Evolutionary conservation across 306 rosid genomes (phyloP).

Genomic region (Sicyos baderoa): DNA sequence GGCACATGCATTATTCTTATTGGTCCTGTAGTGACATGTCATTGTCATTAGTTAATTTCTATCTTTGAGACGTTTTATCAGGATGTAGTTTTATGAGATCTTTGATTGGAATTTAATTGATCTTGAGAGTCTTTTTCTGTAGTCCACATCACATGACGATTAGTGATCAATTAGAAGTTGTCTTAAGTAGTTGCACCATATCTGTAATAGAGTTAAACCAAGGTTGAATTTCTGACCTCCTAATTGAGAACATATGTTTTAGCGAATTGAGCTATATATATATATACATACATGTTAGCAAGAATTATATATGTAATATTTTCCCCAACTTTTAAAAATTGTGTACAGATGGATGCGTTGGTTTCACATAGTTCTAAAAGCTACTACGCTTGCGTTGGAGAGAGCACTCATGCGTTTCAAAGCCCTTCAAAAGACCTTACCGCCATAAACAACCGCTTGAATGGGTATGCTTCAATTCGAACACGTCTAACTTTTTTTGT

Average conservation of each 20-base stretch:
- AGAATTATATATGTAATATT: not conserved
- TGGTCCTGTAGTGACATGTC: constrained; percentile 4
- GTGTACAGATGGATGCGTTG: constrained; percentile 86
- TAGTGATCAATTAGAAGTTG: not conserved
- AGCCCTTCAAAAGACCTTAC: constrained; percentile 96
- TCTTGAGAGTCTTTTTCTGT: not conserved
- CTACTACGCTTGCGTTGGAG: constrained; percentile 97
- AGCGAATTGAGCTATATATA: not conserved
- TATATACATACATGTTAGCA: no score
- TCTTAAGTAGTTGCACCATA: not conserved
- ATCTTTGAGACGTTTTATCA: not conserved
- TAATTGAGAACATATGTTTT: not conserved
- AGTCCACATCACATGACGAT: not conserved
- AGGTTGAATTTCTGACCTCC: no score
- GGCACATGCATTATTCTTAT: not conserved
- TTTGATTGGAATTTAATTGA: not conserved
- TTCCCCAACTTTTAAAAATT: not conserved
- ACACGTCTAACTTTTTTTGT: not conserved
- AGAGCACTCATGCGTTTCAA: constrained; percentile 97
- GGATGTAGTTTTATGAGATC: not conserved
- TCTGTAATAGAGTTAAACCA: no score
- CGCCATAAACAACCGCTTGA: constrained; percentile 90
- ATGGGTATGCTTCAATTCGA: constrained; percentile 41
- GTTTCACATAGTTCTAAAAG: constrained; percentile 93
- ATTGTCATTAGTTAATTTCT: not conserved